phyloP scores from a whole-genome alignment of 108 stramenopile genomes.

The Aurantiochytrium sp. region DNA sequence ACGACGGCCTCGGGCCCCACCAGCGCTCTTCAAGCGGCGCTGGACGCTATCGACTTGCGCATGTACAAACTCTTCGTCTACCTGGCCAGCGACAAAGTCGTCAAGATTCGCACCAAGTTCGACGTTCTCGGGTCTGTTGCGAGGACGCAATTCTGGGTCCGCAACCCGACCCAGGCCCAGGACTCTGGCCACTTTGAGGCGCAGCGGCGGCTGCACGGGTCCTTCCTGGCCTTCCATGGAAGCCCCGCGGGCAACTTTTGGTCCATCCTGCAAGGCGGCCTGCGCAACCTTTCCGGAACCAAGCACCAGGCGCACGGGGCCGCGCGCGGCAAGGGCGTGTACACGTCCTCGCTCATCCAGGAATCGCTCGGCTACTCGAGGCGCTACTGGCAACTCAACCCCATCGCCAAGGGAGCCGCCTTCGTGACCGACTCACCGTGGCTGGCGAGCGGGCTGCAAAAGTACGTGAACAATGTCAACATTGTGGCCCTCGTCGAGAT shows the following conservation, averaged over 20 bases:
- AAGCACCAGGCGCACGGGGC: not conserved
- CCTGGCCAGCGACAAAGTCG: not conserved
- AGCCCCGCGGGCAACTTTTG: not conserved
- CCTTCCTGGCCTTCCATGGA: not conserved
- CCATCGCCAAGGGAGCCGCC: not conserved
- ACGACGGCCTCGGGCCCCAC: too few relatives aligned
- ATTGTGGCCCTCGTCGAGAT: too few relatives aligned
- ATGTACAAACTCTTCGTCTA: not conserved
- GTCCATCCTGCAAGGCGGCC: not conserved
- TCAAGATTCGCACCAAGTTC: not conserved
- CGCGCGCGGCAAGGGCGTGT: not conserved
- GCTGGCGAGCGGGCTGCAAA: too few relatives aligned
- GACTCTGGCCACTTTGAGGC: not conserved
- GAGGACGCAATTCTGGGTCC: not conserved
- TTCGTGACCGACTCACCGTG: not conserved
- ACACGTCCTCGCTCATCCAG: not conserved
- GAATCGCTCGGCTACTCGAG: not conserved
- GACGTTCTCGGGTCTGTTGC: not conserved
- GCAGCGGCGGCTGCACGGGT: not conserved
- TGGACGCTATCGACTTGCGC: not conserved
- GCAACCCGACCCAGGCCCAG: not conserved
- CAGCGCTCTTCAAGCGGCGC: not conserved
- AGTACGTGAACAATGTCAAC: too few relatives aligned
- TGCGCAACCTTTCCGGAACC: not conserved
- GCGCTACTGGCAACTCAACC: not conserved